Conservation (phyloP, 1,284 basidiomycete genomes). For the Microbotryomycetes sp. region DNA sequence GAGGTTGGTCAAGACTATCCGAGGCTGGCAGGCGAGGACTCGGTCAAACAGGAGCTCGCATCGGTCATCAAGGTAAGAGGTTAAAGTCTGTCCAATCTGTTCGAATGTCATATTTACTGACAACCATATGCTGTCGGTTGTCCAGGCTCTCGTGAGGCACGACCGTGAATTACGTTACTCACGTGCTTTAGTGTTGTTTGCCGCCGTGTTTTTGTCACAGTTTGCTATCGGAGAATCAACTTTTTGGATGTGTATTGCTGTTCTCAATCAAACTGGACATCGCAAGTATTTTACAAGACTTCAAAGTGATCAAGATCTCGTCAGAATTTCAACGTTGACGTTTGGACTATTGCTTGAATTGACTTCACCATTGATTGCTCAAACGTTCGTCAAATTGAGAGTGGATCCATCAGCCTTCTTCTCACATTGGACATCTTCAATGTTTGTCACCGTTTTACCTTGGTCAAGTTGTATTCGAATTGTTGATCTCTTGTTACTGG, state of each 20-base stretch:
- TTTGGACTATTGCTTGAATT: constrained; percentile 67
- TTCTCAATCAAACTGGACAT: constrained; percentile 51
- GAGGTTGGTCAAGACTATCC: neutral
- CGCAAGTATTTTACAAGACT: neutral
- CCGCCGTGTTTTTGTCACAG: constrained; percentile 69
- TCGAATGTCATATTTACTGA: too few species aligned
- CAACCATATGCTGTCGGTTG: neutral
- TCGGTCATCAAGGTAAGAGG: neutral
- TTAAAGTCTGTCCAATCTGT: too few species aligned
- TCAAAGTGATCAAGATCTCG: constrained; percentile 39
- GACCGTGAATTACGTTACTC: constrained; percentile 45
- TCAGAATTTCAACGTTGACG: constrained; percentile 73
- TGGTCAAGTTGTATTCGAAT: constrained; percentile 66
- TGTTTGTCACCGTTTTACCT: constrained; percentile 74
- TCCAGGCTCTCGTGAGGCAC: constrained; percentile 51
- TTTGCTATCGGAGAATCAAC: constrained; percentile 77
- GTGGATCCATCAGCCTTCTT: constrained; percentile 40
- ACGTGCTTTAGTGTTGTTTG: constrained; percentile 64
- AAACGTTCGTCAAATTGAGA: constrained; percentile 50
- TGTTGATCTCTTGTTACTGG: constrained; percentile 81
- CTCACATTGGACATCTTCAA: constrained; percentile 41
- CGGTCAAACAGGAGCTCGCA: neutral
- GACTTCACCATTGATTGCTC: constrained; percentile 59
- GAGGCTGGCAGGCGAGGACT: neutral
- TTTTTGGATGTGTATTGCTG: constrained; percentile 69